phyloP scores from a whole-genome alignment of 2,329 filamentous ascomycete genomes.

The Trichoderma semiorbis region DNA sequence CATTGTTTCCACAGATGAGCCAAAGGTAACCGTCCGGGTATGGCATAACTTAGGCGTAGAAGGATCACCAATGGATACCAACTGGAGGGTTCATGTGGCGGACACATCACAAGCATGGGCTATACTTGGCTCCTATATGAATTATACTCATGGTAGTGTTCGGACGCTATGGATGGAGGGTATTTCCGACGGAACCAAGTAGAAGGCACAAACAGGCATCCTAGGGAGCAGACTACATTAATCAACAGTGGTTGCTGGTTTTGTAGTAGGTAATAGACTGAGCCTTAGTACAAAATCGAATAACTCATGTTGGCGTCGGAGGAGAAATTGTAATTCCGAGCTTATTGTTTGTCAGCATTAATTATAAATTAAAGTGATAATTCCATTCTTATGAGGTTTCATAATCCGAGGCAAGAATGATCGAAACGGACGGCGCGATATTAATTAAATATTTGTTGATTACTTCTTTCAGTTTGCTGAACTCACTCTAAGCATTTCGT shows the following conservation, averaged over 20 bases:
- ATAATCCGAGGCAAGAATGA: background rate
- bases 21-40: background rate
- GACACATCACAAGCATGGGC: background rate
- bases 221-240: background rate
- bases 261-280: background rate
- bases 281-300: background rate
- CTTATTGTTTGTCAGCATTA: background rate
- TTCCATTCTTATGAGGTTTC: background rate
- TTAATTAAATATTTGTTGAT: background rate
- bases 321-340: background rate
- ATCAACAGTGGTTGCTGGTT: background rate
- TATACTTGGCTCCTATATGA: background rate
- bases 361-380: background rate
- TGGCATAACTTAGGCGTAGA: background rate
- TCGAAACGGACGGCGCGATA: background rate
- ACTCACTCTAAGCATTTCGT: background rate
- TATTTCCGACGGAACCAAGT: background rate
- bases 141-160: background rate
- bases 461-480: background rate
- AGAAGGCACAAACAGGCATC: background rate
- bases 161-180: background rate
- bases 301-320: background rate
- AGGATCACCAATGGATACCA: background rate
- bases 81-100: background rate
- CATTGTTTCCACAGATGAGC: background rate